A percentile compares a stretch with the other conserved stretches of the same genome.
Evolutionary conservation across 2,329 filamentous ascomycete species (phyloP).

Genomic region (Metarhizium robertsii): DNA sequence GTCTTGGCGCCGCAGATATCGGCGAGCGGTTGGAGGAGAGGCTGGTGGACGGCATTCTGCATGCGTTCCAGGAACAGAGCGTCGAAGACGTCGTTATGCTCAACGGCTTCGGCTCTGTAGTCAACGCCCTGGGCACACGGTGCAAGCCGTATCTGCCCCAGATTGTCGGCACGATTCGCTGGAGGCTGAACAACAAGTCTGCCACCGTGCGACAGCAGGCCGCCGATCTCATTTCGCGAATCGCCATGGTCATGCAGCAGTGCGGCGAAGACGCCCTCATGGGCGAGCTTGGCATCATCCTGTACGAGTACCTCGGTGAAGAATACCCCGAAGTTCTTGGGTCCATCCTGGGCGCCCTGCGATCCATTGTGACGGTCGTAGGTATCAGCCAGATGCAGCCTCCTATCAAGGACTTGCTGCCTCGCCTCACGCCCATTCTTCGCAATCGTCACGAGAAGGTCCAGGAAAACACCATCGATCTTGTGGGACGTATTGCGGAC

Average conservation of each 20-base stretch:
- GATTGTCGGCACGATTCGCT: conserved; percentile 93
- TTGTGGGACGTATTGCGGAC: conserved; percentile 96
- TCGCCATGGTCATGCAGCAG: conserved; percentile 98
- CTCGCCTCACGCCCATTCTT: conserved; percentile 92
- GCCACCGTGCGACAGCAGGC: conserved; percentile 94
- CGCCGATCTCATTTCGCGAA: conserved; percentile 90
- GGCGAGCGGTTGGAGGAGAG: conserved; percentile 86
- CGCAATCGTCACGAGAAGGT: conserved; percentile 98
- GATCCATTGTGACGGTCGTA: conserved; percentile 94
- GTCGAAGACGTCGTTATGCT: conserved; percentile 94
- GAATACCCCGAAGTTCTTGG: conserved; percentile 97
- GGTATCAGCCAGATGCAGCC: conserved; percentile 98
- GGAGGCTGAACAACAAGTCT: conserved; percentile 95
- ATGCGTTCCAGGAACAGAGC: conserved; percentile 96
- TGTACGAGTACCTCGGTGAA: conserved; percentile 97
- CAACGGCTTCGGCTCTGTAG: conserved; percentile 95
- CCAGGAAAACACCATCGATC: conserved; percentile 96
- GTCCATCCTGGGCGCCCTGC: conserved; percentile 87
- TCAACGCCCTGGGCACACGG: conserved; percentile 85
- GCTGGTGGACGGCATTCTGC: conserved; percentile 88
- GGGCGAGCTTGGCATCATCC: conserved; percentile 86
- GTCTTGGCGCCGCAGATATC: conserved; percentile 87
- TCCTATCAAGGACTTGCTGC: conserved; percentile 90
- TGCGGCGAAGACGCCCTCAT: conserved; percentile 93
- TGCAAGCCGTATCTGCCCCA: conserved; percentile 96